A percentile compares a stretch with the other conserved stretches of the same genome.
These are phyloP conservation scores for Blastobotrys peoriensis DNA, from an alignment of 805 yeast species.

Conservation along the genomic window DNA sequence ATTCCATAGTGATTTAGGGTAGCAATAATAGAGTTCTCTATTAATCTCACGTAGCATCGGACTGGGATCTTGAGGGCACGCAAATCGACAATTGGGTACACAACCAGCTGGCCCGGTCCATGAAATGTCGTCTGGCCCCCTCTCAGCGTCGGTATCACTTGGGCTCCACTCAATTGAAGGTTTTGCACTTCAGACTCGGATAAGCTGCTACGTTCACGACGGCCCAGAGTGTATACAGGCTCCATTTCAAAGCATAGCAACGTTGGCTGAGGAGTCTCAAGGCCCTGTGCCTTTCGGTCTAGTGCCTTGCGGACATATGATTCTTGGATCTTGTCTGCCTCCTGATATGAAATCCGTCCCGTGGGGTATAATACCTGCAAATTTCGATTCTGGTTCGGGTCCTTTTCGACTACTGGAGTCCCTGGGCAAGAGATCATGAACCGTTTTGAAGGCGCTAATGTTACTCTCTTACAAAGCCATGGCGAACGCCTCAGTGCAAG, in stretches of 20 bases:
- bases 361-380: constrained; percentile 10
- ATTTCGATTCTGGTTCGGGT: background rate
- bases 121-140: constrained; percentile 98
- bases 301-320: constrained; percentile 16
- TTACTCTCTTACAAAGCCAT: no score
- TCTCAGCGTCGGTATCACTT: constrained; percentile 69
- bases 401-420: background rate
- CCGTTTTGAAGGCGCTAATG: no score
- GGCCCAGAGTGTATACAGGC: constrained; percentile 88
- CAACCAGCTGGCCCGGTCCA: constrained; percentile 91
- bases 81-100: constrained; percentile 73
- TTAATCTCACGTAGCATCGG: constrained; percentile 57
- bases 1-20: constrained; percentile 41
- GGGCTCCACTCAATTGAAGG: constrained; percentile 36
- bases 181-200: constrained; percentile 26
- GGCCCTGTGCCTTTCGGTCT: constrained; percentile 18
- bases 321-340: constrained; percentile 19
- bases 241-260: constrained; percentile 78
- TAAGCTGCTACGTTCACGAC: constrained; percentile 59
- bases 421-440: background rate
- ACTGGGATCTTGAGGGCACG: constrained; percentile 54
- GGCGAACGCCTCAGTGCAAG: no score
- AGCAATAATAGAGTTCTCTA: constrained; percentile 52
- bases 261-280: constrained; percentile 38
- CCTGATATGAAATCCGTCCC: constrained; percentile 18